phyloP scores from a whole-genome alignment of 2,329 filamentous ascomycete genomes.

The Colletotrichum noveboracense region DNA sequence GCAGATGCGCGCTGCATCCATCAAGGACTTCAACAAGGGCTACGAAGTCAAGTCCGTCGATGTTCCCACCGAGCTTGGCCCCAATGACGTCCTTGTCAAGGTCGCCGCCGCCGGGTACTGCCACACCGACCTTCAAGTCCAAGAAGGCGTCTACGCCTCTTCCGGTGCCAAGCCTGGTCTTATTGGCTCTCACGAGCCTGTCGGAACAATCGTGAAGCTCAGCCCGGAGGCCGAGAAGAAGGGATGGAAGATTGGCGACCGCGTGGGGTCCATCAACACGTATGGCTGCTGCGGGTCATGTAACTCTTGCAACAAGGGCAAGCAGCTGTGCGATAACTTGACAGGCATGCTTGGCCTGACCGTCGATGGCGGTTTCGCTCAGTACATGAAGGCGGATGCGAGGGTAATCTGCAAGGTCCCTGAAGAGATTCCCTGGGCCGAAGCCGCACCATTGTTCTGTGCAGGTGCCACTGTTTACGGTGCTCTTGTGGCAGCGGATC shows the following conservation, averaged over 20 bases:
- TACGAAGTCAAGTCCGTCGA: conserved; percentile 20
- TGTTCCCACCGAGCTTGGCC: conserved; percentile 16
- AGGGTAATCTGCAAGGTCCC: conserved; percentile 30
- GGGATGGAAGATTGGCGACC: conserved; percentile 56
- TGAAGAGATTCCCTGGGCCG: conserved; percentile 21
- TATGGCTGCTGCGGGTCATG: conserved; percentile 27
- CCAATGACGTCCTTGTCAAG: conserved; percentile 24
- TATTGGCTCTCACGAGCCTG: conserved; percentile 66
- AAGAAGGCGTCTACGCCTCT: conserved; percentile 22
- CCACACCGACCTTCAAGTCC: conserved; percentile 23
- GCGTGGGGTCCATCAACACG: conserved; percentile 44
- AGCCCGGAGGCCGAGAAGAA: conserved; percentile 42
- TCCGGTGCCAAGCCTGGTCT: conserved; percentile 24
- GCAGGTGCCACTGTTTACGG: conserved; percentile 31
- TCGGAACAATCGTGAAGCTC: conserved; percentile 62
- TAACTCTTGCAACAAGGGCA: conserved; percentile 22
- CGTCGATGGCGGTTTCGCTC: conserved; percentile 29
- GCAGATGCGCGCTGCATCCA: conserved; percentile 35
- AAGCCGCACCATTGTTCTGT: conserved; percentile 32
- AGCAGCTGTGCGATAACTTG: conserved; percentile 27
- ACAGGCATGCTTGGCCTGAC: conserved; percentile 28
- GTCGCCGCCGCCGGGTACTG: conserved; percentile 24
- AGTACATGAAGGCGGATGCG: conserved; percentile 30
- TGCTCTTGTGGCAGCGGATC: conserved; percentile 21
- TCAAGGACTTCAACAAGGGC: conserved; percentile 24